Percentiles rank a stretch among this genome's conserved stretches.
These are phyloP conservation scores for Puccinia hordei DNA, from an alignment of 1,284 basidiomycete species.

Conservation along the genomic window DNA sequence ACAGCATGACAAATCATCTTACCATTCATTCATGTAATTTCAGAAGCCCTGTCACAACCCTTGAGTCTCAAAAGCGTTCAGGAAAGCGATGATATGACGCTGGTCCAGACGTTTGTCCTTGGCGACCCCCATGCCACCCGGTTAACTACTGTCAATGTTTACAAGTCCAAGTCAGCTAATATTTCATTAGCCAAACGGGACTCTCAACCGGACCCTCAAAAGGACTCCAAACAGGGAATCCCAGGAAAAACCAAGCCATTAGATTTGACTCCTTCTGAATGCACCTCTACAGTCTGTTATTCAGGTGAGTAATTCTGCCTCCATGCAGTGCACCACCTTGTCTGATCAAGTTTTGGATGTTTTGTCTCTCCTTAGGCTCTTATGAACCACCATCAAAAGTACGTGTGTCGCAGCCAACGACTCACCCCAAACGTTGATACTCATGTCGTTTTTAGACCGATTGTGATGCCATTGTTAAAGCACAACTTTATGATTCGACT, in stretches of 20 bases:
- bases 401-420: not conserved
- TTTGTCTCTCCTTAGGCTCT: not conserved
- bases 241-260: not conserved
- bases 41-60: not conserved
- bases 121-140: not conserved
- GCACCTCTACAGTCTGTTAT: constrained; percentile 37
- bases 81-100: not conserved
- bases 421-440: not conserved
- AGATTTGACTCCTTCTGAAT: constrained; percentile 29
- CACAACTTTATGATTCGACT: constrained; percentile 45
- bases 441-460: constrained; percentile 18
- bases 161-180: too few species aligned
- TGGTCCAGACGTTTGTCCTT: too few species aligned
- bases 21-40: not conserved
- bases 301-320: not conserved
- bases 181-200: not conserved
- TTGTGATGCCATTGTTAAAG: constrained; percentile 29
- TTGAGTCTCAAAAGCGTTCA: not conserved
- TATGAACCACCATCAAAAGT: not conserved
- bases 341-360: not conserved
- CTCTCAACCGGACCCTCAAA: not conserved
- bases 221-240: not conserved
- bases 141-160: not conserved
- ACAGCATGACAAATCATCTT: not conserved
- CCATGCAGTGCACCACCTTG: too few species aligned